Percentiles rank a stretch among this genome's conserved stretches.
phyloP scores from a whole-genome alignment of 2,329 filamentous ascomycete genomes.

The Pleoardoris graminearum region DNA sequence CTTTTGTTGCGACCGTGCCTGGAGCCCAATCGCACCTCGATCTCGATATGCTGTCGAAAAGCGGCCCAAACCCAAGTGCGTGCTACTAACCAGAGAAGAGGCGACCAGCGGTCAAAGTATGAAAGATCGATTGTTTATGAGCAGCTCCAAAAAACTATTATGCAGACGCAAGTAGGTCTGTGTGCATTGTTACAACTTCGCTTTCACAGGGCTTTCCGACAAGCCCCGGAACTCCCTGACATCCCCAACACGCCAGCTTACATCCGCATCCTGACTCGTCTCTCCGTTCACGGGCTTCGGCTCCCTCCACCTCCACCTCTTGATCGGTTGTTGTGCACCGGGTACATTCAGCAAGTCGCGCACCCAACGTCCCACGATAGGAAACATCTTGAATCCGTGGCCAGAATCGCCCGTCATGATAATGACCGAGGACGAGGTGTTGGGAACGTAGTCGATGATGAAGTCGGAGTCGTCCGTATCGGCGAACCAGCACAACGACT shows the following conservation, averaged over 20 bases:
- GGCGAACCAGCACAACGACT: slow-evolving; percentile 66
- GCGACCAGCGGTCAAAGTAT: no score
- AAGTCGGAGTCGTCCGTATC: slow-evolving; percentile 65
- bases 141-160: no score
- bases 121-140: no score
- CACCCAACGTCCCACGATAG: slow-evolving; percentile 61
- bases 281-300: slow-evolving; percentile 29
- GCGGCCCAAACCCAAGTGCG: no score
- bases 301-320: slow-evolving; percentile 59
- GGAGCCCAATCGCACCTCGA: no score
- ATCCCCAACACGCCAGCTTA: slow-evolving; percentile 54
- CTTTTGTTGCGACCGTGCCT: no score
- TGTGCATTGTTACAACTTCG: slow-evolving; percentile 24
- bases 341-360: slow-evolving; percentile 49
- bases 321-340: slow-evolving; percentile 49
- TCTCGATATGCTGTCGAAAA: no score
- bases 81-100: no score
- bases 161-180: no score
- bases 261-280: slow-evolving; percentile 49
- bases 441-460: slow-evolving; percentile 62
- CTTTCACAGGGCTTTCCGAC: slow-evolving; percentile 10
- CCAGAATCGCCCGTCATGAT: slow-evolving; percentile 62
- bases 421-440: slow-evolving; percentile 52
- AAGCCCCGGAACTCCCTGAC: slow-evolving; percentile 29
- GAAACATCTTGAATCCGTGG: slow-evolving; percentile 66